Evolutionary conservation across 441 rosid genomes (phyloP).

Genomic region (Gossypium gossypioides): DNA sequence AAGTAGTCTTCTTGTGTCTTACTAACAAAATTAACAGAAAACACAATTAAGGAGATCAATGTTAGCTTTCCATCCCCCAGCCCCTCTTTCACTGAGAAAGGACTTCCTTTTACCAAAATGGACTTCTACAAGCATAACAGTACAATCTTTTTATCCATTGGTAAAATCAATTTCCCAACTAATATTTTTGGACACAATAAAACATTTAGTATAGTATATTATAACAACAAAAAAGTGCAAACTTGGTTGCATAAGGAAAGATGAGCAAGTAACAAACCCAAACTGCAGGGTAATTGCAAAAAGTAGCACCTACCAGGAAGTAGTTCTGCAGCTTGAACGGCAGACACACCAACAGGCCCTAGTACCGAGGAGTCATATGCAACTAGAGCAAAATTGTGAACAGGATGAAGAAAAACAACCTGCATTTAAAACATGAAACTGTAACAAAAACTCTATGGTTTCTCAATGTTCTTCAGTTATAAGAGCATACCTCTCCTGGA

Average conservation of each 20-base stretch:
- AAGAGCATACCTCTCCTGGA: conserved; percentile 77
- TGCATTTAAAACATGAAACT: conserved; percentile 28
- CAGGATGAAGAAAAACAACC: conserved; percentile 98
- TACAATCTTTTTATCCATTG: neutral
- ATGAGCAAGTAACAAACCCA: neutral
- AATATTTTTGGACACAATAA: neutral
- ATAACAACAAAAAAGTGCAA: neutral
- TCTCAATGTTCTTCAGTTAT: conserved; percentile 6
- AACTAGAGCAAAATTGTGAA: conserved; percentile 86
- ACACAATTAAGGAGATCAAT: conserved; percentile 10
- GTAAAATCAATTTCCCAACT: neutral
- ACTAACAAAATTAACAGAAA: neutral
- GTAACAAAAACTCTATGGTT: conserved; percentile 13
- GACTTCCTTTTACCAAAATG: neutral
- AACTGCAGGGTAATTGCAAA: conserved; percentile 11
- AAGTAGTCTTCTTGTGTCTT: neutral
- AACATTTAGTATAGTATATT: neutral
- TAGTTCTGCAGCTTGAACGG: conserved; percentile 76
- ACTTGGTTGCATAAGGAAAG: neutral
- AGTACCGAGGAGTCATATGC: conserved; percentile 80
- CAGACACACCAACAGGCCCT: conserved; percentile 61
- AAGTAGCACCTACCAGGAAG: conserved; percentile 59
- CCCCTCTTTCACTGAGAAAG: neutral
- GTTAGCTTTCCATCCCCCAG: neutral
- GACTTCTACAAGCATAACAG: neutral